A percentile compares a stretch with the other conserved stretches of the same genome.
phyloP scores from a whole-genome alignment of 176 grass and related monocot genomes.

The Alloteropsis semialata region DNA sequence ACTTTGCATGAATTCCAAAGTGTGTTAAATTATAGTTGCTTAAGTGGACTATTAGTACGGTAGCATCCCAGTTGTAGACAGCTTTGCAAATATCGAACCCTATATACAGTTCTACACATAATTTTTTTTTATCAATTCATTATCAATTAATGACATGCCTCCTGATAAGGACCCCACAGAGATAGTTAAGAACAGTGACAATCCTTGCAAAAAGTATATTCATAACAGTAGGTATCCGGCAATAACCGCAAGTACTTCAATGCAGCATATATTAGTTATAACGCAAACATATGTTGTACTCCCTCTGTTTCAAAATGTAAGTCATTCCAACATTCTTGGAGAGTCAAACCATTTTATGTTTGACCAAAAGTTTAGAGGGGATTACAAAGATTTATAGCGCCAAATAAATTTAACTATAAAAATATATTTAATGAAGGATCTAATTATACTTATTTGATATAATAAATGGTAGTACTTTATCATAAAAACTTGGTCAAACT shows the following conservation, averaged over 20 bases:
- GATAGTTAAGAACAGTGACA: background rate
- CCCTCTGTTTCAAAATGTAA: too few relatives aligned
- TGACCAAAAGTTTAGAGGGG: too few relatives aligned
- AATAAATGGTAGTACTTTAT: too few relatives aligned
- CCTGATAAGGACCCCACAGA: background rate
- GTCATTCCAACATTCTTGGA: too few relatives aligned
- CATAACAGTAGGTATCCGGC: background rate
- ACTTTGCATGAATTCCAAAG: background rate
- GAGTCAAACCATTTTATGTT: too few relatives aligned
- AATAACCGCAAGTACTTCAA: background rate
- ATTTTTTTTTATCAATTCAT: background rate
- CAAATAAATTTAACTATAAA: too few relatives aligned
- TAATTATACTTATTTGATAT: too few relatives aligned
- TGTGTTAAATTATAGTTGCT: background rate
- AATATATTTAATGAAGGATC: too few relatives aligned
- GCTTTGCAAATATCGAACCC: background rate
- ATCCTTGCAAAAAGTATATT: background rate
- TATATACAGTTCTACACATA: background rate
- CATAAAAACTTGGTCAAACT: too few relatives aligned
- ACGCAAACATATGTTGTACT: constrained; percentile 22
- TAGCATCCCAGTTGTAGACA: background rate
- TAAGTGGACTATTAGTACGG: background rate
- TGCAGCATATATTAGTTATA: background rate
- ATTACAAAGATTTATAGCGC: too few relatives aligned
- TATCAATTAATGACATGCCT: background rate